phyloP scores from a whole-genome alignment of 805 yeast genomes.

The Yarrowia bubula region DNA sequence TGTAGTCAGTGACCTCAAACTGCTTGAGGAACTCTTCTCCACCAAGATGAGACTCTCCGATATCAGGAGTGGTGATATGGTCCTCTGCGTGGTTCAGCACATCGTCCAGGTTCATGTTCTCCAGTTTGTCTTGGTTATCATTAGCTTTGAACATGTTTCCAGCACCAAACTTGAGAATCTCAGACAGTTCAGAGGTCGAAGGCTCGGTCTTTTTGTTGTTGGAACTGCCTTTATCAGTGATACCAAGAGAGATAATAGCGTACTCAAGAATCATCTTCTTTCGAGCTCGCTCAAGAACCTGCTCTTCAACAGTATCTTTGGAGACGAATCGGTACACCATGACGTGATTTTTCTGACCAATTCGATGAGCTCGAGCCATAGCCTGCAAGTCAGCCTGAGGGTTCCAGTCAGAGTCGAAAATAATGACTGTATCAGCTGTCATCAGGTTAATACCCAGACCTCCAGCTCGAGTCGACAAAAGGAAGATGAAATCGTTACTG shows the following conservation, averaged over 20 bases:
- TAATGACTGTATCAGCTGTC: constrained; percentile 99
- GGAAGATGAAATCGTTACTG: constrained; percentile 85
- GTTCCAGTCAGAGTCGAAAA: constrained; percentile 98
- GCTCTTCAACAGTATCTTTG: constrained; percentile 97
- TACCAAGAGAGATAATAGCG: constrained; percentile 94
- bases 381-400: constrained; percentile 99
- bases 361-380: constrained; percentile 99
- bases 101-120: constrained; percentile 91
- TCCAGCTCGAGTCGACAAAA: constrained; percentile 96
- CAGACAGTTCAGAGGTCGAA: constrained; percentile 77
- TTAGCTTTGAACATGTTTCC: constrained; percentile 96
- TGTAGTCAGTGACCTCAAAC: constrained; percentile 97
- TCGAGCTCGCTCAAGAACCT: constrained; percentile 92
- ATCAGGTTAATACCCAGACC: constrained; percentile 96
- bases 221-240: constrained; percentile 67
- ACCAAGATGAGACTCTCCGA: constrained; percentile 96
- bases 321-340: constrained; percentile 97
- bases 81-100: constrained; percentile 96
- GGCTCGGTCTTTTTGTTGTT: constrained; percentile 68
- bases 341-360: constrained; percentile 98
- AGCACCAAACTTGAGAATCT: constrained; percentile 96
- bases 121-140: constrained; percentile 93
- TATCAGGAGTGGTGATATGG: constrained; percentile 91
- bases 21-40: constrained; percentile 97
- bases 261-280: constrained; percentile 97